These are phyloP conservation scores for Lagenaria siceraria DNA, from an alignment of 306 rosid species.

Conservation along the genomic window DNA sequence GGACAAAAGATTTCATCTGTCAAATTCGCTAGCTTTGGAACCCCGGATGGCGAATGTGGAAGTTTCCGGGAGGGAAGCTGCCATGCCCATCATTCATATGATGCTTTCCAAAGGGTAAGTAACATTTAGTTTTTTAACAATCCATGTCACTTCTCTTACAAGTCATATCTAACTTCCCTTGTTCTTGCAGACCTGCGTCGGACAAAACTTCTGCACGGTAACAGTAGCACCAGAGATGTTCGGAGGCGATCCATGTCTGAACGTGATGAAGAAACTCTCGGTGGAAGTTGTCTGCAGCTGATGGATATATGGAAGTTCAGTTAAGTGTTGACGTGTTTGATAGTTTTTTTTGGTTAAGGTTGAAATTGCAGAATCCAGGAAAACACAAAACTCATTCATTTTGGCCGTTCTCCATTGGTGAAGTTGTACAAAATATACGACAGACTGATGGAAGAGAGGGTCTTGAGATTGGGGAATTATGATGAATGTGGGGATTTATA, in stretches of 20 bases:
- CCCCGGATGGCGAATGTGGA: slow-evolving; percentile 80
- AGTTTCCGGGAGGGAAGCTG: slow-evolving; percentile 74
- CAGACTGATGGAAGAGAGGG: slow-evolving; percentile 57
- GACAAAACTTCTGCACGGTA: slow-evolving; percentile 67
- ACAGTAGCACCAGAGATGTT: slow-evolving; percentile 65
- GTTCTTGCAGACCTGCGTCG: slow-evolving; percentile 68
- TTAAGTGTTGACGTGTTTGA: slow-evolving; percentile 8
- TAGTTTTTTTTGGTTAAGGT: slow-evolving; percentile 8
- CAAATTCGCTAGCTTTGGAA: slow-evolving; percentile 96
- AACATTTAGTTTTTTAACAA: neutral
- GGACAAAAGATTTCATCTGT: slow-evolving; percentile 80
- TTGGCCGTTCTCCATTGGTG: slow-evolving; percentile 58
- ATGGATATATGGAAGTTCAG: slow-evolving; percentile 7
- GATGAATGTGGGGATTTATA: slow-evolving; percentile 24
- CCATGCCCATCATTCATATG: slow-evolving; percentile 84
- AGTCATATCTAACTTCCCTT: neutral
- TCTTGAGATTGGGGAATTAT: slow-evolving; percentile 25
- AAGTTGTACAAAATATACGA: slow-evolving; percentile 81
- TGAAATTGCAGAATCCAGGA: slow-evolving; percentile 15
- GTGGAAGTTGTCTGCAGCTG: slow-evolving; percentile 88
- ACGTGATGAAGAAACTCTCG: slow-evolving; percentile 82
- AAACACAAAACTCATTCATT: slow-evolving; percentile 33
- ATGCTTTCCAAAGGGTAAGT: slow-evolving; percentile 67
- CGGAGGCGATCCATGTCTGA: slow-evolving; percentile 98
- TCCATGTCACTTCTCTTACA: neutral